Base-by-base conservation (phyloP, 2,329 filamentous ascomycete species). In the Pseudocercospora vitis region DNA sequence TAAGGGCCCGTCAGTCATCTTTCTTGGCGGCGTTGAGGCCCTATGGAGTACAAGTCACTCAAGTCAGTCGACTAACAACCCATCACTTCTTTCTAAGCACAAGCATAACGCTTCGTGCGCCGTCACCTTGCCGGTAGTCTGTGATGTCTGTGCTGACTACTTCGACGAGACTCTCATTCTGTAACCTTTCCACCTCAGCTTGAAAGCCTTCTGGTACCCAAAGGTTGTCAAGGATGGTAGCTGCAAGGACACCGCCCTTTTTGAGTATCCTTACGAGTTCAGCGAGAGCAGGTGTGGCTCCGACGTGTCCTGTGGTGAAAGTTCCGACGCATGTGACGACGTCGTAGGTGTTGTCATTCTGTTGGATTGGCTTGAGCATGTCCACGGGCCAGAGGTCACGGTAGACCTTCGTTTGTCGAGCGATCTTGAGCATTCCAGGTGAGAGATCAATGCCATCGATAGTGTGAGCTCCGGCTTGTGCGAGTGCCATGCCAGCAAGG, bases 271-370 rank as follows among this genome's bases (percentile, higher is more conserved):
- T 69, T 19, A 79, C 69, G 45, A 83, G 76, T 61, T 82, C 80
- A 18, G 70, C 64, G 33, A 83, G 60, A 2, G 76, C 76, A 2
- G 67, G 68, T 37, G 69, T 65, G 0, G 80, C 78, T 1, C 79
- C 80, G 29, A 83, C 75, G 57, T 83, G 80, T 8, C 78, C 78
- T 49, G 76, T 72, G 0, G 81, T 83, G 56, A 83, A 74, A 2
- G 79, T 82, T 21, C 80, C 80, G 19, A 77, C 74, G 67, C 80
- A 83, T 1, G 75, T 73, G 14, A 82, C 71, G 3, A 75, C 73
- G 47, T 81, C 78, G 58, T 81, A 82, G 2, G 66, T 68, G 7
- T 69, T 69, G 55, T 76, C 71, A 3, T 67, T 55, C 31, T 67
- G 65, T 3, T 70, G 61, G 11, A 82, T 69, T 1, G 65, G 70